These are phyloP conservation scores for Primulina tabacum DNA, from an alignment of 257 asterid genomes.

Conservation along the genomic window DNA sequence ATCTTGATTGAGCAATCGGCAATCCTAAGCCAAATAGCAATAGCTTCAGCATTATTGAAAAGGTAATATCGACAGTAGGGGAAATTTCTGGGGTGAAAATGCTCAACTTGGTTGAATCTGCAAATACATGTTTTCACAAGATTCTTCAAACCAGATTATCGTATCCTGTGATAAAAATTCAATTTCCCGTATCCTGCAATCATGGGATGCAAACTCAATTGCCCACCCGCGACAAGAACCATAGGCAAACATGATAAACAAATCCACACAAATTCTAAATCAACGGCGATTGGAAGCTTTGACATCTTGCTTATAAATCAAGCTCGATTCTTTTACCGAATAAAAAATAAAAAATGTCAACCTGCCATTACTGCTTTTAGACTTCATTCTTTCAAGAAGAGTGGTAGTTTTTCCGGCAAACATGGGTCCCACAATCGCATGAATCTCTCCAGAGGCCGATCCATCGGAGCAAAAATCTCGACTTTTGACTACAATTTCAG, in stretches of 20 bases:
- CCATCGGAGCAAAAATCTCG: conserved; percentile 36
- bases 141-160: conserved; percentile 43
- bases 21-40: conserved; percentile 7
- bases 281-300: background rate
- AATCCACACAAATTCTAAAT: background rate
- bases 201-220: conserved; percentile 17
- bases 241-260: too few relatives aligned
- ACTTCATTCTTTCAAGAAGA: conserved; percentile 71
- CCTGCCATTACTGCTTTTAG: too few relatives aligned
- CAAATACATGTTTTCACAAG: background rate
- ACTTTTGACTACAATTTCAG: conserved; percentile 26
- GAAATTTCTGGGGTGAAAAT: background rate
- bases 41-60: conserved; percentile 14
- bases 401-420: conserved; percentile 98
- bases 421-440: conserved; percentile 95
- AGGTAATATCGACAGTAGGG: background rate
- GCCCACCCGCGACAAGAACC: background rate
- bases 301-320: background rate
- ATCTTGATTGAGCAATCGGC: background rate
- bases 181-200: conserved; percentile 83
- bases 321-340: background rate
- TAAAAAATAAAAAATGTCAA: too few relatives aligned
- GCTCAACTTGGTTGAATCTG: background rate
- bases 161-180: conserved; percentile 62
- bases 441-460: conserved; percentile 69